phyloP scores from a whole-genome alignment of 2,329 filamentous ascomycete genomes.

The Alternaria metachromatica region DNA sequence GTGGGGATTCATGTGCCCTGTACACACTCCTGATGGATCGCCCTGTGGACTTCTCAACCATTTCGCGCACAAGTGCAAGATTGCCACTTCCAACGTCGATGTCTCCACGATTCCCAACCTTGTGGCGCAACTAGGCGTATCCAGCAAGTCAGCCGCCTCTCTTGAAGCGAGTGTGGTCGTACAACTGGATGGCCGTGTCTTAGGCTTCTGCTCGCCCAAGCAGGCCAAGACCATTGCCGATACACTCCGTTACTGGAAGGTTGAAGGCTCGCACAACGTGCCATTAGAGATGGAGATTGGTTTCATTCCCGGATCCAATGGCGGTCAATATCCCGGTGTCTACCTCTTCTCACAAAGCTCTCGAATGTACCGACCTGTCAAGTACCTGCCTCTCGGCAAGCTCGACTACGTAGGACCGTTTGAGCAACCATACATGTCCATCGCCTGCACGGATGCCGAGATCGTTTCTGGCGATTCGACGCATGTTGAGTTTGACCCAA shows the following conservation, averaged over 20 bases:
- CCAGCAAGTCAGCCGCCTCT: constrained; percentile 75
- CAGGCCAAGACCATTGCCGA: constrained; percentile 84
- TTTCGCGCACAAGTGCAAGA: constrained; percentile 90
- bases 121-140: constrained; percentile 80
- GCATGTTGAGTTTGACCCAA: constrained; percentile 92
- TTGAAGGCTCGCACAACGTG: constrained; percentile 80
- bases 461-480: constrained; percentile 87
- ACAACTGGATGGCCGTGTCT: constrained; percentile 85
- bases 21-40: constrained; percentile 95
- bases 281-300: constrained; percentile 89
- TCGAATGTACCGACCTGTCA: constrained; percentile 87
- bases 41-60: constrained; percentile 96
- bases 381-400: constrained; percentile 85
- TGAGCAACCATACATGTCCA: constrained; percentile 98
- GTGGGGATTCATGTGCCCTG: constrained; percentile 93
- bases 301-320: constrained; percentile 83
- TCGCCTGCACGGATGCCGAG: constrained; percentile 88
- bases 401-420: constrained; percentile 89
- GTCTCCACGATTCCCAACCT: constrained; percentile 76
- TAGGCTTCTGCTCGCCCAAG: constrained; percentile 88
- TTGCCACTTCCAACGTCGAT: constrained; percentile 78
- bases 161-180: constrained; percentile 85
- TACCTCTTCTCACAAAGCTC: constrained; percentile 90
- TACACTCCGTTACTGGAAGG: constrained; percentile 93
- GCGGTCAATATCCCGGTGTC: constrained; percentile 94